Percentiles rank a stretch among this genome's conserved stretches.
phyloP scores from a whole-genome alignment of 352 stramenopile species.

The Phytophthora pini region DNA sequence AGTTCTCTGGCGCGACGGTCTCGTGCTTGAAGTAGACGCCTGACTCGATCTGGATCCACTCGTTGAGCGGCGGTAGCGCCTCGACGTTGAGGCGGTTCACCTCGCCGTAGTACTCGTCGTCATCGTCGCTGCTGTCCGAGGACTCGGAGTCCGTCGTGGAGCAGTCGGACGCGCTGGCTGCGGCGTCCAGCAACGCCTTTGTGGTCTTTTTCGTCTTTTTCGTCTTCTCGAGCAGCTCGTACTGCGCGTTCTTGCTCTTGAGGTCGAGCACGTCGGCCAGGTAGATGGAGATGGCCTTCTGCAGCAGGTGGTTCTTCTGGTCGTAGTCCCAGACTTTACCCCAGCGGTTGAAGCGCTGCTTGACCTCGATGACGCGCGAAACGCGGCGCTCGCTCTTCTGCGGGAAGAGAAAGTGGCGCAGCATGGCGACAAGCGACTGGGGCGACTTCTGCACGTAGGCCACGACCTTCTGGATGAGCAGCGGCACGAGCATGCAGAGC shows the following conservation, averaged over 20 bases:
- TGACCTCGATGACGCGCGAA: conserved; percentile 45
- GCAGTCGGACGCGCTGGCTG: conserved; percentile 24
- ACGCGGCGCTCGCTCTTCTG: conserved; percentile 28
- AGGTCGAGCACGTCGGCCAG: conserved; percentile 51
- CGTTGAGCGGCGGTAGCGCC: conserved; percentile 41
- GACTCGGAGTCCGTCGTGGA: conserved; percentile 34
- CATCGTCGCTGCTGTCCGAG: conserved; percentile 29
- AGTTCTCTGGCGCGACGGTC: conserved; percentile 33
- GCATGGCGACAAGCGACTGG: conserved; percentile 25
- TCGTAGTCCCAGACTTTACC: conserved; percentile 52
- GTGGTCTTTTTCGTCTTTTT: conserved; percentile 21
- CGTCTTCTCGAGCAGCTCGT: conserved; percentile 58
- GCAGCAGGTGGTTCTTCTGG: conserved; percentile 55
- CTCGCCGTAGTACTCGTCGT: conserved; percentile 36
- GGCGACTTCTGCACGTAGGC: conserved; percentile 35
- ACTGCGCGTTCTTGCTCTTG: conserved; percentile 44
- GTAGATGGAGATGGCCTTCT: conserved; percentile 62
- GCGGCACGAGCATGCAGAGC: conserved; percentile 62
- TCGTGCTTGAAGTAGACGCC: conserved; percentile 61
- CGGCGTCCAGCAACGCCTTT: conserved; percentile 13
- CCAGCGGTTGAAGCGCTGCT: conserved; percentile 43
- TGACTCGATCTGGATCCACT: conserved; percentile 55
- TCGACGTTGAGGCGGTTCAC: conserved; percentile 51
- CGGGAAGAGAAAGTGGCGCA: conserved; percentile 19
- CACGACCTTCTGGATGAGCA: conserved; percentile 53